These are phyloP conservation scores for Ustilaginoidea virens DNA, from an alignment of 2,329 filamentous ascomycete species.

Conservation along the genomic window DNA sequence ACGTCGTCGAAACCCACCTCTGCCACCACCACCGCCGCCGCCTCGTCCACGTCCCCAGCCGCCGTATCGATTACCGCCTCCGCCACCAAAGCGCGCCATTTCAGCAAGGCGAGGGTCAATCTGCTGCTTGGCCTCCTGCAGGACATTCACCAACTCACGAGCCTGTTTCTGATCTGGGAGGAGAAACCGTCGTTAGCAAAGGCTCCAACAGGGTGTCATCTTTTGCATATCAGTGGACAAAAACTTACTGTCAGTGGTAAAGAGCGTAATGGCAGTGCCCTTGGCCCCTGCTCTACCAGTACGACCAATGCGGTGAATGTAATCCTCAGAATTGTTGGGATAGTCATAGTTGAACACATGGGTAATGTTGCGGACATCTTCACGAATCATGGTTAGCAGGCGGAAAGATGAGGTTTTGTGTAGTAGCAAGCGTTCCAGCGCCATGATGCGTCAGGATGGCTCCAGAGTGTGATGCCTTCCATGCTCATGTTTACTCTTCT, in stretches of 20 bases:
- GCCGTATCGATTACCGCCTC: slow-evolving; percentile 59
- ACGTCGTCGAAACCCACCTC: slow-evolving; percentile 29
- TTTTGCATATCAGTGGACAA: not conserved
- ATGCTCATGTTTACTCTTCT: slow-evolving; percentile 35
- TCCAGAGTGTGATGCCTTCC: slow-evolving; percentile 36
- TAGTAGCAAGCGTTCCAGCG: slow-evolving; percentile 50
- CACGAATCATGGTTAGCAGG: slow-evolving; percentile 58
- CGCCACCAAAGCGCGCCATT: slow-evolving; percentile 86
- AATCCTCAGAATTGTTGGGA: slow-evolving; percentile 97
- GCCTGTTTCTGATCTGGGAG: slow-evolving; percentile 72
- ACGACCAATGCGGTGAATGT: slow-evolving; percentile 92
- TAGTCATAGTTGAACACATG: slow-evolving; percentile 99
- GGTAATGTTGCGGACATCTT: slow-evolving; percentile 99
- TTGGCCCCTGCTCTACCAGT: slow-evolving; percentile 89
- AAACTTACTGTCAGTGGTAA: slow-evolving; percentile 94
- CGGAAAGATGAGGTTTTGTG: slow-evolving; percentile 26
- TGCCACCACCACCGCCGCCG: slow-evolving; percentile 18
- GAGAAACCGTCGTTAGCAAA: not conserved
- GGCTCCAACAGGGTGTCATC: too few relatives aligned
- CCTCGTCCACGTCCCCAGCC: slow-evolving; percentile 53
- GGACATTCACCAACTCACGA: slow-evolving; percentile 85
- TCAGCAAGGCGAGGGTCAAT: slow-evolving; percentile 91
- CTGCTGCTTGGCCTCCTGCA: slow-evolving; percentile 94
- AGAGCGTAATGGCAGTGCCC: slow-evolving; percentile 94
- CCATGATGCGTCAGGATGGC: slow-evolving; percentile 25